A percentile compares a stretch with the other conserved stretches of the same genome.
phyloP scores from a whole-genome alignment of 352 stramenopile genomes.

The Pythium sp. region DNA sequence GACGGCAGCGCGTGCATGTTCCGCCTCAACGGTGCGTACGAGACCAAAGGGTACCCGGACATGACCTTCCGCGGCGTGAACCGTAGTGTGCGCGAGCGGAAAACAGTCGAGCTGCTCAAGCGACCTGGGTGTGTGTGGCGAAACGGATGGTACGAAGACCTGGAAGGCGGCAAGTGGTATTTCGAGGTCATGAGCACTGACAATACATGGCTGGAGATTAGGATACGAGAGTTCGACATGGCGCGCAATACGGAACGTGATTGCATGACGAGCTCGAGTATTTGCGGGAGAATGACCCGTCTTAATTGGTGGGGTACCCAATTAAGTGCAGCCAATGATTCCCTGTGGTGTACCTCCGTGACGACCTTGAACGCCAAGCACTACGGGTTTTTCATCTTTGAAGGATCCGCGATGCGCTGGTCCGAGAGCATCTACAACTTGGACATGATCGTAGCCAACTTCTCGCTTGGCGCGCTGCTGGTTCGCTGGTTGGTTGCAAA shows the following conservation, averaged over 20 bases:
- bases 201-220: too few species aligned
- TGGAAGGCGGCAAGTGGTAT: too few species aligned
- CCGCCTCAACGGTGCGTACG: neutral
- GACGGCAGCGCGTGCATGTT: neutral
- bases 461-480: conserved; percentile 27
- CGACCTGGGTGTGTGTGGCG: too few species aligned
- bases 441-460: conserved; percentile 35
- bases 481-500: conserved; percentile 29
- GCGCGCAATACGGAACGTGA: too few species aligned
- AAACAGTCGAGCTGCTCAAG: neutral
- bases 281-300: neutral
- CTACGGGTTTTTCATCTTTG: conserved; percentile 24
- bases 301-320: conserved; percentile 17
- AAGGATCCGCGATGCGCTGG: neutral
- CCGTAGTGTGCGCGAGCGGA: neutral
- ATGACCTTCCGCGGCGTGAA: neutral
- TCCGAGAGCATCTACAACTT: conserved; percentile 31
- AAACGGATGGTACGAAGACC: too few species aligned
- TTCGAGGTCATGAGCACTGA: too few species aligned
- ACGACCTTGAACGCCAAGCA: conserved; percentile 23
- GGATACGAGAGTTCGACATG: too few species aligned
- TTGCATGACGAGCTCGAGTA: too few species aligned
- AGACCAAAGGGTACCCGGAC: neutral
- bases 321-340: neutral
- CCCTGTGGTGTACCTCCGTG: conserved; percentile 6